Evolutionary conservation across 495 filamentous ascomycete species (phyloP), one percentile per base, ranked within the genome.

Genomic region (Cladorrhinum samala): DNA sequence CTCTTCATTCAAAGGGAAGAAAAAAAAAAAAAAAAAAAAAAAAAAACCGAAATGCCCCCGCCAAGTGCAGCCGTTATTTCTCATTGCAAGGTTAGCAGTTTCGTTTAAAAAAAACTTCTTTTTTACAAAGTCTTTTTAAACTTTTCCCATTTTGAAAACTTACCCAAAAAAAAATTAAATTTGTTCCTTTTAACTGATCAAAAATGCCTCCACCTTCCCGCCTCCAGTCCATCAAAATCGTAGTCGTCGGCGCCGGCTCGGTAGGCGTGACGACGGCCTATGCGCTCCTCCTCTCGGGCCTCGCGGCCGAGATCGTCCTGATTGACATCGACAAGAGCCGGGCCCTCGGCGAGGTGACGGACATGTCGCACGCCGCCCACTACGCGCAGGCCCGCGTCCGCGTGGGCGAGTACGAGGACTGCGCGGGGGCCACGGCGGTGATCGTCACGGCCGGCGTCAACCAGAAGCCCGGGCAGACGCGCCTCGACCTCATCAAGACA

Each of bases 241-340:
- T 66, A 49, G 71, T 82, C 46, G 67, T 75, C 36, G 79, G 79
- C 46, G 78, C 67, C 38, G 79, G 80, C 17, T 66, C 82, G 2
- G 75, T 75, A n/a, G 79, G 77, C 19, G 69, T 82, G 1, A 70
- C 72, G 14, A 71, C 82, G 1, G 78, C 77, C 5, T 77, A 83
- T 53, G 73, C 70, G n/a, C 68, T 83, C 2, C 68, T 73, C 36
- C 72, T 77, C 49, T 65, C 73, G 41, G 67, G 68, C 23, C 76
- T 82, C 25, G 72, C 74, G 3, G 76, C 77, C 61, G 72, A 73
- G 47, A 66, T 83, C 47, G 80, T 78, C 33, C 63, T 69, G 9
- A 67, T 72, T 52, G 60, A 58, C 21, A 71, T 64, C 48, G 64
- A 72, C 55, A 52, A 58, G 25, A 55, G 64, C 37, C 56, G 68